Evolutionary conservation across 148 eudicot genomes (phyloP).

Genomic region (Camellia lanceoleosa): DNA sequence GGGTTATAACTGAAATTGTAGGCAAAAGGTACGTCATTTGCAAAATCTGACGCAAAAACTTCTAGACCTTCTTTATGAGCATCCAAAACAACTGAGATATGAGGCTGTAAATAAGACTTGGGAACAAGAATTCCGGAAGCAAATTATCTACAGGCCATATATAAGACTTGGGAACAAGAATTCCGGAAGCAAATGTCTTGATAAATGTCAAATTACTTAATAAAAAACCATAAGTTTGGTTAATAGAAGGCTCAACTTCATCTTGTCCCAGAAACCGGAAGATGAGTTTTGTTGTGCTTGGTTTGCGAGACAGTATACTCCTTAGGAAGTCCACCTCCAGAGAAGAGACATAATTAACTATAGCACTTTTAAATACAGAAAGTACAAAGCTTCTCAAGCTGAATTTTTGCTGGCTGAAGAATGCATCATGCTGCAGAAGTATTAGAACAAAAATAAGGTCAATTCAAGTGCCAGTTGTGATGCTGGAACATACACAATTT

Average conservation of each 20-base stretch:
- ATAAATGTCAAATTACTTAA: slow-evolving; percentile 65
- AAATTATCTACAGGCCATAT: slow-evolving; percentile 64
- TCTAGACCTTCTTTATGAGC: slow-evolving; percentile 74
- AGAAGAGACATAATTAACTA: slow-evolving; percentile 64
- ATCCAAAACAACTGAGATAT: slow-evolving; percentile 69
- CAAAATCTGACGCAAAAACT: slow-evolving; percentile 67
- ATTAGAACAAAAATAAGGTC: slow-evolving; percentile 7
- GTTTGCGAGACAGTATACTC: slow-evolving; percentile 41
- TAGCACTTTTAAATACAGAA: slow-evolving; percentile 37
- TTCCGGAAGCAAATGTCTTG: slow-evolving; percentile 86
- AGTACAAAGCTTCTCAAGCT: slow-evolving; percentile 59
- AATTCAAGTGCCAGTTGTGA: neutral
- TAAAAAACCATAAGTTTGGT: slow-evolving; percentile 67
- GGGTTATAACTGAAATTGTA: slow-evolving; percentile 82
- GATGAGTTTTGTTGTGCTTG: slow-evolving; percentile 50
- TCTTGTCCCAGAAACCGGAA: slow-evolving; percentile 51
- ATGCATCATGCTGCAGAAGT: slow-evolving; percentile 60
- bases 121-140: slow-evolving; percentile 86
- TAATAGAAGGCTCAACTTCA: slow-evolving; percentile 54
- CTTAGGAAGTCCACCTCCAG: slow-evolving; percentile 68
- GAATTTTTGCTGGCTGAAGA: slow-evolving; percentile 62
- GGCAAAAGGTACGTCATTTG: slow-evolving; percentile 58
- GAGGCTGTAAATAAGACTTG: slow-evolving; percentile 56
- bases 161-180: slow-evolving; percentile 77
- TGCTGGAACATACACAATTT: neutral